Conservation (phyloP, 2,329 filamentous ascomycete genomes). For the Kalaharituber pfeilii region DNA sequence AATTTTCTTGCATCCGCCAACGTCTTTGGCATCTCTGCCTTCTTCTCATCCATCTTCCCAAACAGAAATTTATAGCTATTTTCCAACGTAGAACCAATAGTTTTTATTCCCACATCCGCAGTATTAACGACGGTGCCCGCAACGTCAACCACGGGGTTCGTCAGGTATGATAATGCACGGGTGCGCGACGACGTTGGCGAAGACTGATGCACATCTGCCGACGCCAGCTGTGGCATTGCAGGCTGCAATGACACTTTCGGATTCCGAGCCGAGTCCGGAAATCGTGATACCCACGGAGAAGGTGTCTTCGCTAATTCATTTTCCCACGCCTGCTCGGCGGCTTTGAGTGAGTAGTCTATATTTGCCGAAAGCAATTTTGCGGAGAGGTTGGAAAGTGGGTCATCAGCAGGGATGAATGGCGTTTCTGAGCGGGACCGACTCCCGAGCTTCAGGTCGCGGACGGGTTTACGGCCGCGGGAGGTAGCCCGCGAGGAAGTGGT, state of each 20-base stretch:
- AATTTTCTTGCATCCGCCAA: conserved; percentile 83
- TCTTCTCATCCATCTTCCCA: conserved; percentile 56
- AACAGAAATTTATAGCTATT: conserved; percentile 89
- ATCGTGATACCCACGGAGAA: not conserved
- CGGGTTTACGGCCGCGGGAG: not conserved
- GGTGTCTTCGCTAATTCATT: not conserved
- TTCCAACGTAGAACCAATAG: conserved; percentile 74
- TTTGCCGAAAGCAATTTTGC: not conserved
- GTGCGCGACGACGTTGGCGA: too few species aligned
- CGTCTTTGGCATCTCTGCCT: conserved; percentile 57
- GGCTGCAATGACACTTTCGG: conserved; percentile 4
- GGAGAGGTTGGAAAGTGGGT: not conserved
- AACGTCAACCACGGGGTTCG: conserved; percentile 16
- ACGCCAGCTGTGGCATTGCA: conserved; percentile 3
- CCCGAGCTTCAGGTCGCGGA: not conserved
- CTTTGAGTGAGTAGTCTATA: not conserved
- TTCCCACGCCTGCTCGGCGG: not conserved
- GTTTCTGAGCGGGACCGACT: not conserved
- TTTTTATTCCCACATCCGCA: conserved; percentile 82
- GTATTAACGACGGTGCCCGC: conserved; percentile 40
- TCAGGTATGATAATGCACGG: not conserved
- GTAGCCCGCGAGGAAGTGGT: not conserved
- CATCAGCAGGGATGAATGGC: not conserved
- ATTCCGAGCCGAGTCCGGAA: not conserved
- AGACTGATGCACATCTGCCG: not conserved